phyloP scores from a whole-genome alignment of 164 flowering plant genomes.

The Houttuynia cordata region DNA sequence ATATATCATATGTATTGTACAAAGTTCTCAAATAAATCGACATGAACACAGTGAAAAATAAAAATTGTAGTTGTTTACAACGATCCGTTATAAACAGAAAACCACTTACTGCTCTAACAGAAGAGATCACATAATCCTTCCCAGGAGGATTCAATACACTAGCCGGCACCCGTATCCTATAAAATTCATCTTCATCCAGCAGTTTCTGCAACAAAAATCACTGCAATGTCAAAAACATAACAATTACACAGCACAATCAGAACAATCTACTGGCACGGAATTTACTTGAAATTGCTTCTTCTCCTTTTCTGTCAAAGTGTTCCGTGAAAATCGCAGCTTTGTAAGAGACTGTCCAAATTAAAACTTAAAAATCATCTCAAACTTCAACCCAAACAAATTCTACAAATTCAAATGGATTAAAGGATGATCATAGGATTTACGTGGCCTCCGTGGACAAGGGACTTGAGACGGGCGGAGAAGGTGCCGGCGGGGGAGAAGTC shows the following conservation, averaged over 20 bases:
- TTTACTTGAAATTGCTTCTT: slow-evolving; percentile 57
- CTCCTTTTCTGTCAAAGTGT: slow-evolving; percentile 43
- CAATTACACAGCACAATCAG: neutral
- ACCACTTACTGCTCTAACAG: slow-evolving; percentile 74
- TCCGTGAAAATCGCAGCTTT: slow-evolving; percentile 79
- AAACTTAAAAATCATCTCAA: neutral
- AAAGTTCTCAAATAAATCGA: neutral
- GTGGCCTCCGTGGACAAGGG: slow-evolving; percentile 68
- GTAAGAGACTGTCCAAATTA: slow-evolving; percentile 51
- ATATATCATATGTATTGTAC: neutral
- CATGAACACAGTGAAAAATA: too few relatives aligned
- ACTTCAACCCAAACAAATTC: too few relatives aligned
- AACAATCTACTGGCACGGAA: neutral
- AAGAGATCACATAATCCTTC: slow-evolving; percentile 54
- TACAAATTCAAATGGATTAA: too few relatives aligned
- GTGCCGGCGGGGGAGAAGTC: slow-evolving; percentile 69
- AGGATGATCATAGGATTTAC: slow-evolving; percentile 15
- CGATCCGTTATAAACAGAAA: neutral
- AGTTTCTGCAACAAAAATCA: slow-evolving; percentile 38
- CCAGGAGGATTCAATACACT: slow-evolving; percentile 78
- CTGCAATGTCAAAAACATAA: neutral
- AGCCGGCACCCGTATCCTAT: slow-evolving; percentile 73
- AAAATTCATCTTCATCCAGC: slow-evolving; percentile 71
- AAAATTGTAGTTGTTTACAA: neutral
- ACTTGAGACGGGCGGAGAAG: slow-evolving; percentile 79